These are phyloP conservation scores for Schwanniomyces vanrijiae DNA, from an alignment of 805 yeast genomes.

Conservation along the genomic window DNA sequence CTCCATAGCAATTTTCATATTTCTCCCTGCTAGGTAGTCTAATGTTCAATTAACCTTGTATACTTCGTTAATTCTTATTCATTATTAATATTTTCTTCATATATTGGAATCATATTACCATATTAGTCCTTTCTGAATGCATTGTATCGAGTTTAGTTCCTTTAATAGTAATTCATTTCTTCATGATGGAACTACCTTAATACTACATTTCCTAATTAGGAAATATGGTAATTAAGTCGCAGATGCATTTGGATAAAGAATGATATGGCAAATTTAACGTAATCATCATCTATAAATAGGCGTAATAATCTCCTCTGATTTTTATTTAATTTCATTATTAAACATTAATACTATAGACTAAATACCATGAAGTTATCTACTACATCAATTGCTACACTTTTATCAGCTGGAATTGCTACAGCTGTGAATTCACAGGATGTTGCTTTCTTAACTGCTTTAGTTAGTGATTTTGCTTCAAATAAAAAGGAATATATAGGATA, in stretches of 20 bases:
- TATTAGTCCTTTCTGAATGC: neutral
- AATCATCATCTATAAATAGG: neutral
- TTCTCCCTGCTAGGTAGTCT: neutral
- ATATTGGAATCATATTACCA: neutral
- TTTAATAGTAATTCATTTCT: neutral
- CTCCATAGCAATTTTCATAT: neutral
- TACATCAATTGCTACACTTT: conserved; percentile 10
- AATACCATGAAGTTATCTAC: conserved; percentile 18
- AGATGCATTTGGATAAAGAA: neutral
- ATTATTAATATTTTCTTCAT: neutral
- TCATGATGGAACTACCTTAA: neutral
- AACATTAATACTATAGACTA: neutral
- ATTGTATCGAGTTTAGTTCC: neutral
- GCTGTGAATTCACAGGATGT: conserved; percentile 22
- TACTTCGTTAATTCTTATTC: neutral
- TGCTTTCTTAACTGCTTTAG: conserved; percentile 36
- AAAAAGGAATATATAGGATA: conserved; percentile 20
- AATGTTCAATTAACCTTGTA: neutral
- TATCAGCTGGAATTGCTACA: conserved; percentile 16
- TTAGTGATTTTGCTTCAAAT: conserved; percentile 29
- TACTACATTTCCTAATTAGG: neutral
- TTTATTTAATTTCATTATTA: neutral
- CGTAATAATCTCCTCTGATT: neutral
- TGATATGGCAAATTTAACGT: neutral
- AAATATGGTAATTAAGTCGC: neutral